Conservation (phyloP, 768 basidiomycete species). For the Hygrophoropsis aurantiaca region DNA sequence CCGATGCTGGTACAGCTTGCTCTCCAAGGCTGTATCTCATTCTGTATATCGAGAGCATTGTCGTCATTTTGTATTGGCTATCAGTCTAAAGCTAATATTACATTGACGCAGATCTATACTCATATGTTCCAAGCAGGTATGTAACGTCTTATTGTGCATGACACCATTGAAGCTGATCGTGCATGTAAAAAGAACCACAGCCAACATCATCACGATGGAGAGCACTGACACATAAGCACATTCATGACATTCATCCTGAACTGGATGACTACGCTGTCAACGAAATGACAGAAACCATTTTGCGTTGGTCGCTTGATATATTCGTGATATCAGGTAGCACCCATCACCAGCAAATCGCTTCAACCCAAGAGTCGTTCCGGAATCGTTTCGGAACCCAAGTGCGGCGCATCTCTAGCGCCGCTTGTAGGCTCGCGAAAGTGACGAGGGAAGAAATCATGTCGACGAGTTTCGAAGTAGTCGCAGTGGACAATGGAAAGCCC, state of each 20-base stretch:
- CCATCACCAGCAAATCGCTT: constrained; percentile 35
- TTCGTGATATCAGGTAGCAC: constrained; percentile 62
- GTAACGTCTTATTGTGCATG: constrained; percentile 20
- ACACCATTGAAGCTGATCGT: constrained; percentile 16
- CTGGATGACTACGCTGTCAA: constrained; percentile 65
- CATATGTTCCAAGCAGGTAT: constrained; percentile 56
- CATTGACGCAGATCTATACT: constrained; percentile 60
- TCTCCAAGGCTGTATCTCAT: constrained; percentile 67
- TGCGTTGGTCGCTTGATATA: constrained; percentile 70
- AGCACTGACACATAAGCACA: constrained; percentile 66
- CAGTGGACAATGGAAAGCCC: constrained; percentile 51
- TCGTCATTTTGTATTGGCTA: constrained; percentile 75
- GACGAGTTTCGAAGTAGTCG: constrained; percentile 70
- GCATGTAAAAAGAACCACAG: constrained; percentile 56
- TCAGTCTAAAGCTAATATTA: constrained; percentile 65
- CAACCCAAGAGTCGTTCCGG: constrained; percentile 42
- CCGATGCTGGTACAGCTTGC: constrained; percentile 76
- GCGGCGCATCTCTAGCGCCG: constrained; percentile 62
- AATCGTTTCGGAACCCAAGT: constrained; percentile 59
- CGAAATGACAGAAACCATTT: constrained; percentile 72
- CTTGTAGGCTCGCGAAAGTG: constrained; percentile 61
- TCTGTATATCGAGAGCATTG: constrained; percentile 65
- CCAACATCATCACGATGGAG: constrained; percentile 79
- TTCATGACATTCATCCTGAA: constrained; percentile 66
- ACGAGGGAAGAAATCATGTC: constrained; percentile 76